Conservation (phyloP, 108 stramenopile species). For the Fragilariopsis cylindrus region DNA sequence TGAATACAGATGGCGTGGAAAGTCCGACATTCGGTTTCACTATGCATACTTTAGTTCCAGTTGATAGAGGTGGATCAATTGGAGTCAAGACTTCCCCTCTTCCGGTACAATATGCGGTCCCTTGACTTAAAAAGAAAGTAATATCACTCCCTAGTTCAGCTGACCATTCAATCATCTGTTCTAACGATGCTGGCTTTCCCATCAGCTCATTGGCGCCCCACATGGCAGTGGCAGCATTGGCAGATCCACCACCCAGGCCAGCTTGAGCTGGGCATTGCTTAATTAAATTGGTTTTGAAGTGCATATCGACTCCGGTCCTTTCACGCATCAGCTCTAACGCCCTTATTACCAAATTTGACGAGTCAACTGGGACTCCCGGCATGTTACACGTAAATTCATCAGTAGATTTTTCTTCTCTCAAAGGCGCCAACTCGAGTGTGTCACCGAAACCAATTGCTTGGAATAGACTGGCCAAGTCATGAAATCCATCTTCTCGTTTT, state of each 20-base stretch:
- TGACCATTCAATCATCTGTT: slow-evolving; percentile 93
- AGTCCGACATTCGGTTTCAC: slow-evolving; percentile 90
- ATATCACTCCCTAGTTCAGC: slow-evolving; percentile 93
- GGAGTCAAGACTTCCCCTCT: slow-evolving; percentile 92
- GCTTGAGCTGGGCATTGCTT: slow-evolving; percentile 93
- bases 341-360: slow-evolving; percentile 84
- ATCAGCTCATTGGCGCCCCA: slow-evolving; percentile 91
- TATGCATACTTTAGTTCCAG: slow-evolving; percentile 69
- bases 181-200: slow-evolving; percentile 81
- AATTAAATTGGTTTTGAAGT: slow-evolving; percentile 81
- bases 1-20: slow-evolving; percentile 92
- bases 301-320: slow-evolving; percentile 63
- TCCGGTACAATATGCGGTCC: slow-evolving; percentile 96
- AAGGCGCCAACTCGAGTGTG: slow-evolving; percentile 60
- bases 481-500: slow-evolving; percentile 89
- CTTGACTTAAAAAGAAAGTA: slow-evolving; percentile 91
- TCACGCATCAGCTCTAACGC: slow-evolving; percentile 88
- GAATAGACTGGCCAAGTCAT: slow-evolving; percentile 95
- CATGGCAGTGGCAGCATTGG: slow-evolving; percentile 94
- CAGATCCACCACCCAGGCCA: slow-evolving; percentile 93
- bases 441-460: slow-evolving; percentile 95
- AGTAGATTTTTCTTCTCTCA: slow-evolving; percentile 40
- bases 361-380: slow-evolving; percentile 87
- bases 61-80: slow-evolving; percentile 74
- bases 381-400: slow-evolving; percentile 88